These are phyloP conservation scores for Trichoderma afroharzianum DNA, from an alignment of 2,329 filamentous ascomycete species.

Conservation along the genomic window DNA sequence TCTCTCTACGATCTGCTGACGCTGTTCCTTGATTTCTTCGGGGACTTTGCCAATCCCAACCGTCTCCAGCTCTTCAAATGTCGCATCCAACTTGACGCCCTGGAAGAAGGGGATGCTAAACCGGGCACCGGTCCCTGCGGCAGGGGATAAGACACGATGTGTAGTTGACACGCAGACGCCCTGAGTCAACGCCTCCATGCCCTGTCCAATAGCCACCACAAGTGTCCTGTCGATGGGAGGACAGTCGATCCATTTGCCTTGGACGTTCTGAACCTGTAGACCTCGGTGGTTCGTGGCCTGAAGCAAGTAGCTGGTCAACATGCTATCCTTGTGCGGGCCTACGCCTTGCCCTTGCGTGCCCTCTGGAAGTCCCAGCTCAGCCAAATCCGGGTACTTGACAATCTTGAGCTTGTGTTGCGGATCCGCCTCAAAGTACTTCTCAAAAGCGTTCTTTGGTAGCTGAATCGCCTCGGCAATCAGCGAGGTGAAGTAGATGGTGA, in stretches of 20 bases:
- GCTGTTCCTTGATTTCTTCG: constrained; percentile 58
- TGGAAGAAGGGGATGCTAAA: constrained; percentile 88
- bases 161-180: constrained; percentile 81
- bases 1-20: constrained; percentile 53
- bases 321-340: constrained; percentile 80
- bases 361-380: constrained; percentile 49
- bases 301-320: constrained; percentile 77
- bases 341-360: constrained; percentile 55
- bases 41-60: constrained; percentile 58
- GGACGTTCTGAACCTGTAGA: constrained; percentile 77
- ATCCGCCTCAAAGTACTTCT: constrained; percentile 70
- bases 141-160: constrained; percentile 75
- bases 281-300: constrained; percentile 74
- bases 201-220: constrained; percentile 84
- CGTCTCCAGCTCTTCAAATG: constrained; percentile 70
- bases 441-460: constrained; percentile 65
- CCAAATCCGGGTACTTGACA: constrained; percentile 75
- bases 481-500: constrained; percentile 71
- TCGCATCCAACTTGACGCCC: constrained; percentile 73
- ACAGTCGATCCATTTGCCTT: constrained; percentile 78
- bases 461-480: constrained; percentile 82
- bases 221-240: constrained; percentile 72
- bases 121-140: constrained; percentile 64
- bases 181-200: constrained; percentile 77
- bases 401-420: constrained; percentile 88